These are phyloP conservation scores for Candida boleticola DNA, from an alignment of 805 yeast genomes.

Conservation along the genomic window DNA sequence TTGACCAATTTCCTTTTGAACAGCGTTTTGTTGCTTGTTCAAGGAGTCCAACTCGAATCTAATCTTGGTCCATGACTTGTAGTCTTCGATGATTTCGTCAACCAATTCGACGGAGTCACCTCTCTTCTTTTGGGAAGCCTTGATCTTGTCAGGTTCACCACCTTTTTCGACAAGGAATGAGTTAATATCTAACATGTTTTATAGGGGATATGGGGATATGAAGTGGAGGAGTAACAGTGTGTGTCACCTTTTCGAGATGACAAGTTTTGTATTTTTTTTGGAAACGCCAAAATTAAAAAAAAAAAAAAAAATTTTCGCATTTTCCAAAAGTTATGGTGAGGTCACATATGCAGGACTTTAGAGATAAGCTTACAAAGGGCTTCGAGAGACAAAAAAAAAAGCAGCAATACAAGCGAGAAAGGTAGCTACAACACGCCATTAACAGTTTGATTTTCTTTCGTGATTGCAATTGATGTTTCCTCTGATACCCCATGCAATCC, in stretches of 20 bases:
- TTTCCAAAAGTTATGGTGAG: background rate
- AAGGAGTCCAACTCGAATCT: constrained; percentile 82
- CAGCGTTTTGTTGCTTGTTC: constrained; percentile 83
- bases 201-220: too few relatives aligned
- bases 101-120: constrained; percentile 93
- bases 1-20: constrained; percentile 90
- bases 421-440: too few relatives aligned
- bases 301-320: constrained; percentile 1
- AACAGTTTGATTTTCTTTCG: too few relatives aligned
- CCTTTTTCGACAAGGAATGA: constrained; percentile 95
- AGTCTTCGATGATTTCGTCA: constrained; percentile 89
- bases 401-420: too few relatives aligned
- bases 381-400: background rate
- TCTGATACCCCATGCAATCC: too few relatives aligned
- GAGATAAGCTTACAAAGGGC: background rate
- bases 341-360: background rate
- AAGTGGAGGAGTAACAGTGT: too few relatives aligned
- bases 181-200: constrained; percentile 83
- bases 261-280: too few relatives aligned
- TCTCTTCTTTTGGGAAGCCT: constrained; percentile 88
- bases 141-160: constrained; percentile 88
- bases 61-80: constrained; percentile 86
- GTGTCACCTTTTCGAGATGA: too few relatives aligned
- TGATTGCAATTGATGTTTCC: too few relatives aligned
- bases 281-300: background rate